A percentile compares a stretch with the other conserved stretches of the same genome.
These are phyloP conservation scores for Arachnopeziza araneosa DNA, from an alignment of 2,329 filamentous ascomycete genomes.

Conservation along the genomic window DNA sequence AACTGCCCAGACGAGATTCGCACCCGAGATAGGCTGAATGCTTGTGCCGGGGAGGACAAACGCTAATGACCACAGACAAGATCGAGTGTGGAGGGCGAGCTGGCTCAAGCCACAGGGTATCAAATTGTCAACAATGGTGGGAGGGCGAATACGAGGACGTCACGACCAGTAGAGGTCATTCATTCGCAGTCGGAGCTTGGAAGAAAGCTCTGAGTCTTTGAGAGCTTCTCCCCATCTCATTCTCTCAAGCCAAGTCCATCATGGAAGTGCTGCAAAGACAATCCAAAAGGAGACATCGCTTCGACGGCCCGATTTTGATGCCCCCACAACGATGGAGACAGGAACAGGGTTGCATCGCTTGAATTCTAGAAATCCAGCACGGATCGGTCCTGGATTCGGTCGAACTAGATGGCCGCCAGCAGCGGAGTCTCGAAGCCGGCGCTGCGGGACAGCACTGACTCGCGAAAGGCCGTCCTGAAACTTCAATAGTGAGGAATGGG, in stretches of 20 bases:
- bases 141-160: no score
- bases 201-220: no score
- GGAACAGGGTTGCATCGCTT: background rate
- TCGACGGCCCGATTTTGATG: no score
- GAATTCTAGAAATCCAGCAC: background rate
- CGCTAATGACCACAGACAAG: background rate
- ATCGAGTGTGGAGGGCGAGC: background rate
- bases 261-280: no score
- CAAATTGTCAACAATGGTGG: no score
- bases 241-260: no score
- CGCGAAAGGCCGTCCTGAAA: background rate
- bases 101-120: background rate
- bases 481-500: background rate
- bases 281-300: no score
- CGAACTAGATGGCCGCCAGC: no score
- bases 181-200: no score
- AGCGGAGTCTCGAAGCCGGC: background rate
- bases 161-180: no score
- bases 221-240: no score
- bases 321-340: no score
- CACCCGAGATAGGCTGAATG: background rate
- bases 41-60: background rate
- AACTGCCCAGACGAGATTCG: background rate
- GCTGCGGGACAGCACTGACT: background rate
- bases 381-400: background rate